Evolutionary conservation across 1,284 basidiomycete genomes (phyloP).

Genomic region (Ceratobasidium sp.): DNA sequence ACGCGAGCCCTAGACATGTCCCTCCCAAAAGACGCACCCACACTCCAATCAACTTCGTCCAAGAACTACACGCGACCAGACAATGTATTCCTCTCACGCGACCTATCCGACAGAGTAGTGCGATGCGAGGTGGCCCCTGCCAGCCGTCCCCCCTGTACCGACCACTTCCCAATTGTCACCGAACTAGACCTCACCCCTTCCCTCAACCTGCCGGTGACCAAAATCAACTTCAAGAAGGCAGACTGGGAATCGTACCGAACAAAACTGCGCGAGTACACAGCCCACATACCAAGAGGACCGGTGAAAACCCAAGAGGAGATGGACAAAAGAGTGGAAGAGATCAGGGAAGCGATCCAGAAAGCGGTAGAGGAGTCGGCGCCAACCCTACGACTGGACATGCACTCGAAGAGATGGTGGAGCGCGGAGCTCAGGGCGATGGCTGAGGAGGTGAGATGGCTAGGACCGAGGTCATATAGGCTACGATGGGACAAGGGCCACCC

Average conservation of each 20-base stretch:
- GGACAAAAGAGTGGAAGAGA: neutral
- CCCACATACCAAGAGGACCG: neutral
- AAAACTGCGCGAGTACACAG: conserved; percentile 4
- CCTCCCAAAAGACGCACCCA: neutral
- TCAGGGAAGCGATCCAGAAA: neutral
- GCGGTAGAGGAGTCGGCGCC: neutral
- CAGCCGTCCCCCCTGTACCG: neutral
- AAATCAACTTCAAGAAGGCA: conserved; percentile 21
- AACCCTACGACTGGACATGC: neutral
- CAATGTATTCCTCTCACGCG: neutral
- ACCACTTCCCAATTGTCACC: conserved; percentile 17
- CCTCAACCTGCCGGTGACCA: neutral
- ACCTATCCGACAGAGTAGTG: neutral
- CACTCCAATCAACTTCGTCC: neutral
- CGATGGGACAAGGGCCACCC: neutral
- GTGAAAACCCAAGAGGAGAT: neutral
- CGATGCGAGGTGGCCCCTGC: neutral
- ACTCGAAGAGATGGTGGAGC: conserved; percentile 39
- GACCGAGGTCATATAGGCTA: neutral
- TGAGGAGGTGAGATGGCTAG: neutral
- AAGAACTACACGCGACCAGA: conserved; percentile 11
- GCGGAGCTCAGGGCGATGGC: conserved; percentile 16
- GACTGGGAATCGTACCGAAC: conserved; percentile 42
- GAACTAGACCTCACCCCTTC: neutral
- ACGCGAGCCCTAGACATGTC: neutral